Base-by-base conservation (phyloP, 2,329 filamentous ascomycete genomes). In the Aspergillus neoniger region DNA sequence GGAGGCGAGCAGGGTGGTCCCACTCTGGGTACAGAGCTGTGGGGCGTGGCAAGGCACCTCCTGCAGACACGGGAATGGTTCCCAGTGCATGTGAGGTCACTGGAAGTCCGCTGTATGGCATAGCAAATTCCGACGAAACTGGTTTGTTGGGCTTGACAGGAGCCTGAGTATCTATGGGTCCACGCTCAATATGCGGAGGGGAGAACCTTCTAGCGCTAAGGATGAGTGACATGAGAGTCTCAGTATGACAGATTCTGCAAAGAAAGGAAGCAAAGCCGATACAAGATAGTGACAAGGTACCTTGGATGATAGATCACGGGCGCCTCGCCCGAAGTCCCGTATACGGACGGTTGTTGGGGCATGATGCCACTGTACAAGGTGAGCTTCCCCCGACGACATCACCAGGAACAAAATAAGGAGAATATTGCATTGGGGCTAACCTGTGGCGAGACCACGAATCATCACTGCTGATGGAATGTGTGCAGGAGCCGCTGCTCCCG, bases 281-380 rank as follows among this genome's bases (percentile, higher is more conserved):
- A 60, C 48, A 55, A 53, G 47, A 53, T 58, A 36, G 32, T 36
- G 50, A 52, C 57, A 54, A 57, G 60, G 55, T 75, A 77, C 75
- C 75, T 77, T 77, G 70, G 72, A 48, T 75, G 74, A 63, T 75
- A 76, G 19, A 76, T 68, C 50, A 74, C 59, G 38, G 73, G 72
- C 56, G 65, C 49, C 44, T 68, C 67, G 44, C 68, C 65, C 41
- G 73, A 65, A 55, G 66, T 60, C 51, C 65, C 67, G 53, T 75
- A 76, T 54, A 72, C 67, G 38, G 56, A 63, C 32, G 73, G 60
- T 47, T 71, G 73, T 4, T 71, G 71, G 55, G 71, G 65, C 63
- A 74, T 68, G 36, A 67, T 67, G 55, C 65, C 69, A 65, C 63
- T 68, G 55, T 36, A 43, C 36, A 55, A 38, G 55, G 66, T 76